These are phyloP conservation scores for Stereocaulon alpinum DNA, from an alignment of 495 filamentous ascomycete species.

Conservation along the genomic window DNA sequence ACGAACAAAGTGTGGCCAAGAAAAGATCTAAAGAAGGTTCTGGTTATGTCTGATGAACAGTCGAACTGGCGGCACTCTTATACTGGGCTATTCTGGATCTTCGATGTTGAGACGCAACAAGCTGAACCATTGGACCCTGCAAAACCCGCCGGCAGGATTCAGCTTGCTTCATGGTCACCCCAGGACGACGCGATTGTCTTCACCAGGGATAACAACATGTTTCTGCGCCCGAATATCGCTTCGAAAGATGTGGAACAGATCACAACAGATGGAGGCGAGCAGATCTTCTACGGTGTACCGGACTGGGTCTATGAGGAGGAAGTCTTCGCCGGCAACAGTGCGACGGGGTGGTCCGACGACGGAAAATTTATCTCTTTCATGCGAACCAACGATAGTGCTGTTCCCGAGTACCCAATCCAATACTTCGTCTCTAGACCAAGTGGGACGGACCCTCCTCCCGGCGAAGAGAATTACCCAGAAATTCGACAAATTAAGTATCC, in stretches of 20 bases:
- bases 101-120: constrained; percentile 75
- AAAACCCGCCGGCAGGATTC: constrained; percentile 55
- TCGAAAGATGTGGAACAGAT: constrained; percentile 54
- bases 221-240: constrained; percentile 54
- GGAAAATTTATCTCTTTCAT: constrained; percentile 84
- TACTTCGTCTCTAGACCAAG: constrained; percentile 87
- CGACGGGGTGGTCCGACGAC: constrained; percentile 88
- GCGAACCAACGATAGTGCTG: constrained; percentile 81
- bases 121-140: constrained; percentile 68
- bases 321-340: constrained; percentile 69
- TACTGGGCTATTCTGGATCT: constrained; percentile 80
- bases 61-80: constrained; percentile 86
- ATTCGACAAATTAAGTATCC: constrained; percentile 91
- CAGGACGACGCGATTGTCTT: constrained; percentile 75
- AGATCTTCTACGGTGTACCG: constrained; percentile 93
- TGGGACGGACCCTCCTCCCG: constrained; percentile 55
- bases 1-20: constrained; percentile 62
- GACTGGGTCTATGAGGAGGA: constrained; percentile 99
- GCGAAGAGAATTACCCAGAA: constrained; percentile 85
- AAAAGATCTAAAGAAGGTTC: constrained; percentile 69
- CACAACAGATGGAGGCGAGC: constrained; percentile 72
- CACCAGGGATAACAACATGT: constrained; percentile 82
- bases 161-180: constrained; percentile 87
- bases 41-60: constrained; percentile 58
- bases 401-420: constrained; percentile 88